A percentile compares a stretch with the other conserved stretches of the same genome.
Evolutionary conservation across 2,329 filamentous ascomycete species (phyloP).

Genomic region (Botrytis sinoallii): DNA sequence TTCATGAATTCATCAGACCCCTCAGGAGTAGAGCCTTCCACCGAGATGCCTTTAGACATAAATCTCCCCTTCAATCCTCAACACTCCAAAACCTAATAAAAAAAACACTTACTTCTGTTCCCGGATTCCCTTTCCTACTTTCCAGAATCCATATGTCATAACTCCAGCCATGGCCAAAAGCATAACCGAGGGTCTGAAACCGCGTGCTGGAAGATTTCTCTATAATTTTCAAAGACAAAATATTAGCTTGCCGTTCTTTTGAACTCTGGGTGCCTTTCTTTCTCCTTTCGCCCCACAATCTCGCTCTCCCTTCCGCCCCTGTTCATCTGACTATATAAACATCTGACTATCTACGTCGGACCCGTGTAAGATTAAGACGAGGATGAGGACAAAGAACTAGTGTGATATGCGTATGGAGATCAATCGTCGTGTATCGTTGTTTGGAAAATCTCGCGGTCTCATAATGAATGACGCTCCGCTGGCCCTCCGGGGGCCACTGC

Average conservation of each 20-base stretch:
- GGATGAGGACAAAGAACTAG: constrained; percentile 22
- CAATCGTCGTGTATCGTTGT: background rate
- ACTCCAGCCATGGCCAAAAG: constrained; percentile 72
- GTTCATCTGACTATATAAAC: background rate
- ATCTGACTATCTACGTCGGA: background rate
- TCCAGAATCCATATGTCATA: constrained; percentile 90
- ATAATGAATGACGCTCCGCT: background rate
- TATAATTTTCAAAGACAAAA: constrained; percentile 39
- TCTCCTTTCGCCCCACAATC: background rate
- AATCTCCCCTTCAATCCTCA: background rate
- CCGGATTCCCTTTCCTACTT: constrained; percentile 74
- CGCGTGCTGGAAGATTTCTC: constrained; percentile 89
- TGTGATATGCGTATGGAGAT: background rate
- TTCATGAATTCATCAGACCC: background rate
- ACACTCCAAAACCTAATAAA: background rate
- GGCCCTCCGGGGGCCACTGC: background rate
- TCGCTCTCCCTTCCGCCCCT: background rate
- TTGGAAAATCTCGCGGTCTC: background rate
- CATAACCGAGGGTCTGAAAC: constrained; percentile 80
- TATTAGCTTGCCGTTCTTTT: background rate
- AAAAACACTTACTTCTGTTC: constrained; percentile 66
- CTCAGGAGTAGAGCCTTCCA: background rate
- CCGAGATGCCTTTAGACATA: background rate
- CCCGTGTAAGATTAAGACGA: too few species aligned
- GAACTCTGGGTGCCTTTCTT: background rate